phyloP scores from a whole-genome alignment of 805 yeast species.

The Barnettozyma salicaria region DNA sequence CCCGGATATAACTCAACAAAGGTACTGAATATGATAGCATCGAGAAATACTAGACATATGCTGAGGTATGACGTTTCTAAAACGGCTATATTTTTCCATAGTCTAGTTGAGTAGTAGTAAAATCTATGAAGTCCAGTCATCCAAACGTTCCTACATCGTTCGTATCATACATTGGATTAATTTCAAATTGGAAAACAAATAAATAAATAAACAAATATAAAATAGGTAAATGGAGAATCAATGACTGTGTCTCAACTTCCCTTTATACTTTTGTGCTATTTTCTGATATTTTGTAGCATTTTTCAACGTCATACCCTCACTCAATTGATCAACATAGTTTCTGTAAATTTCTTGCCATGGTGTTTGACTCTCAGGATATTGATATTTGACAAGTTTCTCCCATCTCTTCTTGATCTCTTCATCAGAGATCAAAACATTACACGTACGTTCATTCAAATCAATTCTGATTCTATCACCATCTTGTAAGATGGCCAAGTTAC shows the following conservation, averaged over 20 bases:
- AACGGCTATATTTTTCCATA: too few relatives aligned
- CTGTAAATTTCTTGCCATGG: slow-evolving; percentile 1
- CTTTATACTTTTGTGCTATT: not conserved
- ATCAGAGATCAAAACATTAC: not conserved
- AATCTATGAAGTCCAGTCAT: too few relatives aligned
- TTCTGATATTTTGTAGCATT: not conserved
- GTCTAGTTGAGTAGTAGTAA: too few relatives aligned
- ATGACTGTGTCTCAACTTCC: not conserved
- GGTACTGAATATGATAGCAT: too few relatives aligned
- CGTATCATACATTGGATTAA: too few relatives aligned
- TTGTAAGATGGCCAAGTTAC: not conserved
- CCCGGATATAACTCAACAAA: too few relatives aligned
- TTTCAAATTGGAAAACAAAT: too few relatives aligned
- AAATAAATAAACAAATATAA: too few relatives aligned
- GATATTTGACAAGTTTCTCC: not conserved
- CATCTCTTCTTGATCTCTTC: not conserved
- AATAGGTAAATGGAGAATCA: too few relatives aligned
- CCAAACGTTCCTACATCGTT: too few relatives aligned
- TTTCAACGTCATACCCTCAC: not conserved
- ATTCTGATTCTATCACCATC: not conserved
- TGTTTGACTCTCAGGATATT: slow-evolving; percentile 1
- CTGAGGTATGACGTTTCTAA: too few relatives aligned
- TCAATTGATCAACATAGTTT: not conserved
- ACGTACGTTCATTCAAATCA: not conserved
- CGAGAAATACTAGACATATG: too few relatives aligned